These are phyloP conservation scores for Sophora flavescens DNA, from an alignment of 306 rosid species.

Conservation along the genomic window DNA sequence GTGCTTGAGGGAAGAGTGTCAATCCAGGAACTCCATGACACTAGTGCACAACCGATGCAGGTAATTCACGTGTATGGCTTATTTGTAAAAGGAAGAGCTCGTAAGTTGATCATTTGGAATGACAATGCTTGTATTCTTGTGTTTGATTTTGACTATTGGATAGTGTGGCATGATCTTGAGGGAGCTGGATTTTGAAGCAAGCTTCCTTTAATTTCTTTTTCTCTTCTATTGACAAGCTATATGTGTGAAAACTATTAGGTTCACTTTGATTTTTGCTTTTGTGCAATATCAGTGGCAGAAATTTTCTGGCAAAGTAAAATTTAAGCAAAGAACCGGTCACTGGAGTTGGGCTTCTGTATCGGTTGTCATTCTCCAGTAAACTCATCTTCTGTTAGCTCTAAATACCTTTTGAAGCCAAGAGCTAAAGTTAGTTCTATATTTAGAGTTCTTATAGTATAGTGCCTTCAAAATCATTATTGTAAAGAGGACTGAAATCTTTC, in stretches of 20 bases:
- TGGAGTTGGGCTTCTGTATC: neutral
- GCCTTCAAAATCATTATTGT: neutral
- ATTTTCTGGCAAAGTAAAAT: constrained; percentile 18
- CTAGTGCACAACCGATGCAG: constrained; percentile 96
- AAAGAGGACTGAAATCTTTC: neutral
- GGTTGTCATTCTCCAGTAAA: constrained; percentile 3
- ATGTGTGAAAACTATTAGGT: constrained; percentile 10
- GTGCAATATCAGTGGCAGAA: neutral
- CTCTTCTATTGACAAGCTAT: neutral
- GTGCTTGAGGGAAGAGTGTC: constrained; percentile 93
- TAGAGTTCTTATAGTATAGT: neutral
- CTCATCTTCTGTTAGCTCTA: neutral
- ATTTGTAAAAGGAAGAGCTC: neutral
- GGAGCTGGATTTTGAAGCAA: constrained; percentile 30
- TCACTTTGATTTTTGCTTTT: constrained; percentile 16
- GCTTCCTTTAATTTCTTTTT: constrained; percentile 6
- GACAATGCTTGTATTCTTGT: neutral
- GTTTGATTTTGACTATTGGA: neutral
- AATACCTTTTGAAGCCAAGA: constrained; percentile 1
- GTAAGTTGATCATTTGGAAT: neutral
- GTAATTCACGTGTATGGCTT: constrained; percentile 47
- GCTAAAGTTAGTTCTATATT: neutral
- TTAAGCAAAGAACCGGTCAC: neutral
- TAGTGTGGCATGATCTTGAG: constrained; percentile 2
- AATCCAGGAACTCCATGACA: constrained; percentile 90